These are phyloP conservation scores for Pleurotus salmoneostramineus DNA, from an alignment of 768 basidiomycete species.

Conservation along the genomic window DNA sequence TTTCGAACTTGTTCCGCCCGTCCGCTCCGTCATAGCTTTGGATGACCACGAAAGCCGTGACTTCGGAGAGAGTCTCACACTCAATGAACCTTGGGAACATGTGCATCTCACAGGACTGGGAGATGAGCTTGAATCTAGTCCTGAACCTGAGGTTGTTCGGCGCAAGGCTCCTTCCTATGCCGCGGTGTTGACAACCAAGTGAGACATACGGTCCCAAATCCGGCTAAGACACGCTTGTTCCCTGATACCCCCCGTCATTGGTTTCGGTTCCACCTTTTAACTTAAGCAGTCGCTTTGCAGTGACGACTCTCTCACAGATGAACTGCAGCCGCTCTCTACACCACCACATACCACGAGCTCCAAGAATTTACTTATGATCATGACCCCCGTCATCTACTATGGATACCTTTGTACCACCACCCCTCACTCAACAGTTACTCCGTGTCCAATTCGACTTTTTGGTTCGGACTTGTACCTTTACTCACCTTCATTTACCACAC, in stretches of 20 bases:
- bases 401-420: background rate
- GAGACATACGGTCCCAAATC: background rate
- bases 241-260: background rate
- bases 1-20: conserved; percentile 52
- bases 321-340: conserved; percentile 2
- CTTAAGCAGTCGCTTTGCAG: conserved; percentile 2
- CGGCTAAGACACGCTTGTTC: background rate
- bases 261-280: background rate
- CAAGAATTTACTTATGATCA: background rate
- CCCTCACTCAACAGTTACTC: background rate
- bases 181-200: conserved; percentile 6
- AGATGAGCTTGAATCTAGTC: conserved; percentile 19
- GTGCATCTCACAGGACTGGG: conserved; percentile 34
- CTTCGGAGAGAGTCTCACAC: conserved; percentile 17
- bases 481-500: background rate
- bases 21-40: conserved; percentile 54
- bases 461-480: background rate
- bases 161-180: conserved; percentile 9
- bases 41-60: conserved; percentile 43
- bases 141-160: background rate
- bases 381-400: background rate
- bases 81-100: conserved; percentile 61
- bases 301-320: background rate
- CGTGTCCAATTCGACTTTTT: background rate
- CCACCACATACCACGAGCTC: background rate